Percentiles rank a stretch among this genome's conserved stretches.
These are phyloP conservation scores for Phaeosphaeria sp. DNA, from an alignment of 2,329 filamentous ascomycete species.

Conservation along the genomic window DNA sequence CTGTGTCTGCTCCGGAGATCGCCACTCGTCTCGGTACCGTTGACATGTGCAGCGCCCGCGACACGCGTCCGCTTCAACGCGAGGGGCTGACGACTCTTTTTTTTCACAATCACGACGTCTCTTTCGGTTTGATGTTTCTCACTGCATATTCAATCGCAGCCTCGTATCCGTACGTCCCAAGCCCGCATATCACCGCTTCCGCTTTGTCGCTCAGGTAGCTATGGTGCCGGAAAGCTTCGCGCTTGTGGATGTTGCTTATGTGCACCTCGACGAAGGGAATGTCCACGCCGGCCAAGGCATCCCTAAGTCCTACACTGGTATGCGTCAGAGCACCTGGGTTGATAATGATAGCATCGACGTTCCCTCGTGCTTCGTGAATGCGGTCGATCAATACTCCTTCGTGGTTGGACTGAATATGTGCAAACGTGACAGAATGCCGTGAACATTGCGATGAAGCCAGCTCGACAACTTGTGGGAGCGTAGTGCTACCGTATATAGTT, in stretches of 20 bases:
- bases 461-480: conserved; percentile 67
- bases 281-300: conserved; percentile 71
- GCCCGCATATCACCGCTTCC: conserved; percentile 72
- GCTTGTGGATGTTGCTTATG: conserved; percentile 74
- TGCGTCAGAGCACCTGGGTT: conserved; percentile 80
- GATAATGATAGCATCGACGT: conserved; percentile 72
- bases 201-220: conserved; percentile 81
- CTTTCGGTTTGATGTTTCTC: conserved; percentile 36
- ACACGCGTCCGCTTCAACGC: background rate
- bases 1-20: background rate
- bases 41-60: background rate
- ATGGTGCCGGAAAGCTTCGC: conserved; percentile 72
- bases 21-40: too few species aligned
- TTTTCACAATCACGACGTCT: conserved; percentile 13
- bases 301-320: conserved; percentile 77
- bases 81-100: background rate
- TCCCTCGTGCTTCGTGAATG: conserved; percentile 70
- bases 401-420: conserved; percentile 77
- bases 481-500: conserved; percentile 73
- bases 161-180: conserved; percentile 60
- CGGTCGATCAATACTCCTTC: conserved; percentile 77
- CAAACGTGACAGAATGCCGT: conserved; percentile 58
- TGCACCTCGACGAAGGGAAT: conserved; percentile 83
- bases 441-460: conserved; percentile 59
- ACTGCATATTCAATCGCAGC: conserved; percentile 54